phyloP scores from a whole-genome alignment of 352 stramenopile species.

The Thraustochytrium sp. region DNA sequence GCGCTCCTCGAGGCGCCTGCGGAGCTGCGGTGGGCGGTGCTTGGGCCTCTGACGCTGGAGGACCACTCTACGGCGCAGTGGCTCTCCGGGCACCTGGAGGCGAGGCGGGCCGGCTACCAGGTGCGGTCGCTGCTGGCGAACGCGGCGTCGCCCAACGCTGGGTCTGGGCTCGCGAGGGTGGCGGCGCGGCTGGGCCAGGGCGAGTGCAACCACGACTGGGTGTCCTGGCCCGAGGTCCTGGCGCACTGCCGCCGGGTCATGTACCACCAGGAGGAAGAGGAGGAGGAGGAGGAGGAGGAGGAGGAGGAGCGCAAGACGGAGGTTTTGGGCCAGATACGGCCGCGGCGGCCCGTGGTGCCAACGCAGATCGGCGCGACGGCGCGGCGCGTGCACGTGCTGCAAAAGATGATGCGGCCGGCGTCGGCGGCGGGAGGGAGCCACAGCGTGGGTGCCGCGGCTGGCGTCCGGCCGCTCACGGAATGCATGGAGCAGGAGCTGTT shows the following conservation, averaged over 20 bases:
- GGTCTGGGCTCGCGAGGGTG: background rate
- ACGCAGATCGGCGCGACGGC: constrained; percentile 3
- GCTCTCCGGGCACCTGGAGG: background rate
- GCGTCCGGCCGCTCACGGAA: background rate
- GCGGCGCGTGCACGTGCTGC: background rate
- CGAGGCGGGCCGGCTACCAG: background rate
- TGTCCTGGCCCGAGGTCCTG: constrained; percentile 3
- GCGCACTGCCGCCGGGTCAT: background rate
- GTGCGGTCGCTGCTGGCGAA: background rate
- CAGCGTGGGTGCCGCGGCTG: no score
- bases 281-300: background rate
- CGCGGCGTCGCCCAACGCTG: no score
- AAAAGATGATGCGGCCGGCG: background rate
- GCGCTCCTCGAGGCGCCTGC: background rate
- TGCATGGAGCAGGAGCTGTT: constrained; percentile 30
- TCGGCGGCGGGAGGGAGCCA: no score
- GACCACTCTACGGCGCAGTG: background rate
- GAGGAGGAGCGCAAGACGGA: background rate
- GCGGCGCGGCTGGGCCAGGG: background rate
- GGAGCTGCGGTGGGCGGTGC: background rate
- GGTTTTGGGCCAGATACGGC: background rate
- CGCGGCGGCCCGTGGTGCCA: background rate
- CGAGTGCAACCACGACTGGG: constrained; percentile 23
- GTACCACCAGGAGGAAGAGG: background rate
- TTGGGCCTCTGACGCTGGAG: background rate